Base-by-base conservation (phyloP, 768 basidiomycete genomes). In the Strobilomyces dryophilus region DNA sequence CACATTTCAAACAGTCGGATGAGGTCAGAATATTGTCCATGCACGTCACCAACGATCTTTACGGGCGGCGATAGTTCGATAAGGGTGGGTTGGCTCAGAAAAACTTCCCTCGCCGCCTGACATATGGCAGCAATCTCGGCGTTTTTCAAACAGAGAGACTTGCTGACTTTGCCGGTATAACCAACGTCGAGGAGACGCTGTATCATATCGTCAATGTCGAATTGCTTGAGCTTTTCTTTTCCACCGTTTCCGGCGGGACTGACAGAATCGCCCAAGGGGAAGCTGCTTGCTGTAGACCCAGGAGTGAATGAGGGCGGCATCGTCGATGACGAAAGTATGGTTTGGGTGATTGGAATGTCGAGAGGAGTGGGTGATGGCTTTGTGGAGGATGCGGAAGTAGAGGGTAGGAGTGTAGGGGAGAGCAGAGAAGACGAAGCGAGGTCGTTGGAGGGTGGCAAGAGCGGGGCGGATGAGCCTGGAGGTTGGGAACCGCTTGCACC, bases 1-100 rank as follows among this genome's bases (percentile, higher is more conserved):
- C 97, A 98, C 95, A 98, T 98, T 72, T 98, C 97, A 64, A 99
- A 99, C 43, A 99, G 74, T 49, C 97, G 88, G 63, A 98, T 98
- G 63, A 99, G 85, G 78, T 99, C 97, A 47, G 91, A 92, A 72
- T 98, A 99, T 75, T 99, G 97, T 8, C 97, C 97, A 66, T 99
- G 97, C 7, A 98, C 95, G 72, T 99, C 97, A 26, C 97, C 97
- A 17, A 98, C 97, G 58, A 99, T 98, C 80, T 98, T 99, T 61
- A 99, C 97, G 26, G 97, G 95, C 9, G 97, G 97, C 6, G 89
- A 92, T 46, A 99, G 81, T 71, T 99, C 97, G 66, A 99, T 87
- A 60, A 99, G 84, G 4, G 95, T 98, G 9, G 97, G 97, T 68
- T 99, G 97, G 66, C 81, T 84, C 57, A 99, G 84, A 67, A 98